Evolutionary conservation across 192 early-diverging fungal species (phyloP).

Genomic region (Backusella macrospora): DNA sequence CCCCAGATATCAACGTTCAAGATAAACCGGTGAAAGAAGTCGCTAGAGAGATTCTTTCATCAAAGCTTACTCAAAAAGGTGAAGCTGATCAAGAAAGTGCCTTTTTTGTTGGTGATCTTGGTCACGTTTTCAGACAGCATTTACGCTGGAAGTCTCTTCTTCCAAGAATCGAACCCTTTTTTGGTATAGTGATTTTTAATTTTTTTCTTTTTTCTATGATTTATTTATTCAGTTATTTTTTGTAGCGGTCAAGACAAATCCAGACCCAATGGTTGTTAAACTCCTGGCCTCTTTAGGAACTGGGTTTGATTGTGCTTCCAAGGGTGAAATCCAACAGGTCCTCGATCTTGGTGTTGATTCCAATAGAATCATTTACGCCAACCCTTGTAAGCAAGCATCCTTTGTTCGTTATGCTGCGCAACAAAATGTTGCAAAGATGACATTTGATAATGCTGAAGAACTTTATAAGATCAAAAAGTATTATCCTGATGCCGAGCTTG

Average conservation of each 20-base stretch:
- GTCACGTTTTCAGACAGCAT: constrained; percentile 88
- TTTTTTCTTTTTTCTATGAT: not conserved
- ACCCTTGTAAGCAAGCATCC: constrained; percentile 98
- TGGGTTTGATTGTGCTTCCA: constrained; percentile 99
- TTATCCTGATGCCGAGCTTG: constrained; percentile 81
- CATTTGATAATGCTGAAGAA: constrained; percentile 99
- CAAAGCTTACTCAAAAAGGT: constrained; percentile 37
- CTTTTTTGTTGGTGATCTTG: constrained; percentile 95
- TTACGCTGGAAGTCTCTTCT: constrained; percentile 79
- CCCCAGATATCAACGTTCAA: constrained; percentile 8
- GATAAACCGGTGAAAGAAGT: constrained; percentile 23
- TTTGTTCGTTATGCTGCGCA: constrained; percentile 86
- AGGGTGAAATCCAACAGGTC: constrained; percentile 84
- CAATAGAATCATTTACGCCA: constrained; percentile 91
- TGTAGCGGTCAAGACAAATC: constrained; percentile 96
- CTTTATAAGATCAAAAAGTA: constrained; percentile 86
- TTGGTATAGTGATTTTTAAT: constrained; percentile 59
- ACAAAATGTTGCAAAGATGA: constrained; percentile 88
- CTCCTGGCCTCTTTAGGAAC: constrained; percentile 80
- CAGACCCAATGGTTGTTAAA: constrained; percentile 83
- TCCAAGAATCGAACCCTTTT: constrained; percentile 95
- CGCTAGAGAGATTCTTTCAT: constrained; percentile 42
- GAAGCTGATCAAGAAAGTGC: constrained; percentile 81
- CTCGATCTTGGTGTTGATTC: constrained; percentile 75
- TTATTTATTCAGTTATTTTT: constrained; percentile 14